Evolutionary conservation across 73 alveolate species (phyloP).

Genomic region (Uronychia setigera): DNA sequence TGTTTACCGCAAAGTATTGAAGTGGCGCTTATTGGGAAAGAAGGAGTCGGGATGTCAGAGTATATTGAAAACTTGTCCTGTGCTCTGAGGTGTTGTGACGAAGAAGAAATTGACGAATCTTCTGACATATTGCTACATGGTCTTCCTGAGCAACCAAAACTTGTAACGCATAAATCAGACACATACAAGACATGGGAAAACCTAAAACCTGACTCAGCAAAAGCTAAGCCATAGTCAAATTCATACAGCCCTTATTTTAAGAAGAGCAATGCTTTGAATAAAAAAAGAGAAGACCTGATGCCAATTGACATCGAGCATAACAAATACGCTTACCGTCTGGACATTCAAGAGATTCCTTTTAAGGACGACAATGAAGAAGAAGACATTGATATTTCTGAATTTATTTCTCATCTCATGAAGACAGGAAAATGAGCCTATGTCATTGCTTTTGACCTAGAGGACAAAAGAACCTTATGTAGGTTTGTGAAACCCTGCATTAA

Average conservation of each 20-base stretch:
- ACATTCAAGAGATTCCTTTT: not conserved
- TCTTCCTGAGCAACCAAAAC: not conserved
- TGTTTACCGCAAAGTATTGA: not conserved
- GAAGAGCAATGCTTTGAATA: not conserved
- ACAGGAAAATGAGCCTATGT: not conserved
- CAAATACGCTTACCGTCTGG: not conserved
- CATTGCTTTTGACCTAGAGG: not conserved
- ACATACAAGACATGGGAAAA: not conserved
- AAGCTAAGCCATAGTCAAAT: not conserved
- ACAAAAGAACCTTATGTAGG: not conserved
- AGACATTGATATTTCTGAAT: not conserved
- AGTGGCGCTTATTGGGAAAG: not conserved
- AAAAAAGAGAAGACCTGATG: not conserved
- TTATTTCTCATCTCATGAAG: not conserved
- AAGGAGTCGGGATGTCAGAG: not conserved
- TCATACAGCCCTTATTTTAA: too few relatives aligned
- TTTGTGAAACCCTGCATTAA: not conserved
- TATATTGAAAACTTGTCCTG: not conserved
- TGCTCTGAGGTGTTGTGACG: too few relatives aligned
- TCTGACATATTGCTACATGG: too few relatives aligned
- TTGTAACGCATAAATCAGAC: not conserved
- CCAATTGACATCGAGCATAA: not conserved
- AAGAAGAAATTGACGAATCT: not conserved
- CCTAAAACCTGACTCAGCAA: not conserved
- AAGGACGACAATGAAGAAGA: not conserved